Evolutionary conservation across 306 rosid genomes (phyloP).

Genomic region (Cicer judaicum): DNA sequence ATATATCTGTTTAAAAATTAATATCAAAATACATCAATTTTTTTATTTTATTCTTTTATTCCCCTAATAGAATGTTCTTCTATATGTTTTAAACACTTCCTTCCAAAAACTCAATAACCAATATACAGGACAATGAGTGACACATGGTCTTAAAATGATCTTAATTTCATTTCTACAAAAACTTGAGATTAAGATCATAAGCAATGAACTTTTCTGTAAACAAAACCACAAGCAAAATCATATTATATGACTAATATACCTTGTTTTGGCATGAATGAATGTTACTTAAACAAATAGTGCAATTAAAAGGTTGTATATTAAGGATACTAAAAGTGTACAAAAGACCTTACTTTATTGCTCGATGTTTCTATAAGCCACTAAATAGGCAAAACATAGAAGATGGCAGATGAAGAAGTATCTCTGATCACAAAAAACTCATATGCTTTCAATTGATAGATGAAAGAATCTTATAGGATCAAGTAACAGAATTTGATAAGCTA

Average conservation of each 20-base stretch:
- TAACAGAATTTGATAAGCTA: neutral
- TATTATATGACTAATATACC: neutral
- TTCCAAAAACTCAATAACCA: no score
- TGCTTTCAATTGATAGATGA: neutral
- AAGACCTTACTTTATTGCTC: neutral
- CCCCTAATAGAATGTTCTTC: no score
- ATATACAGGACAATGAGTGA: no score
- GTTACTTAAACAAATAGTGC: neutral
- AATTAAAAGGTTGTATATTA: neutral
- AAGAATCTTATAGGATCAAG: conserved; percentile 5
- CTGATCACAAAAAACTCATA: conserved; percentile 3
- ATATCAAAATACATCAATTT: no score
- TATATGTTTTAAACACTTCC: no score
- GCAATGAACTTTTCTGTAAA: neutral
- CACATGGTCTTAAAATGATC: no score
- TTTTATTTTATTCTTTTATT: no score
- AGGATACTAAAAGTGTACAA: neutral
- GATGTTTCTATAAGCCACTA: no score
- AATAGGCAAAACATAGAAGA: neutral
- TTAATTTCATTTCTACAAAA: no score
- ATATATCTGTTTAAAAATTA: no score
- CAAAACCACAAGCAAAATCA: neutral
- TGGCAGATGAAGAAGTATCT: neutral
- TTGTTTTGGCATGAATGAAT: neutral
- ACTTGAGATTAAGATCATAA: neutral